Conservation (phyloP, 2,329 filamentous ascomycete genomes). For the Thielaviopsis euricoi region DNA sequence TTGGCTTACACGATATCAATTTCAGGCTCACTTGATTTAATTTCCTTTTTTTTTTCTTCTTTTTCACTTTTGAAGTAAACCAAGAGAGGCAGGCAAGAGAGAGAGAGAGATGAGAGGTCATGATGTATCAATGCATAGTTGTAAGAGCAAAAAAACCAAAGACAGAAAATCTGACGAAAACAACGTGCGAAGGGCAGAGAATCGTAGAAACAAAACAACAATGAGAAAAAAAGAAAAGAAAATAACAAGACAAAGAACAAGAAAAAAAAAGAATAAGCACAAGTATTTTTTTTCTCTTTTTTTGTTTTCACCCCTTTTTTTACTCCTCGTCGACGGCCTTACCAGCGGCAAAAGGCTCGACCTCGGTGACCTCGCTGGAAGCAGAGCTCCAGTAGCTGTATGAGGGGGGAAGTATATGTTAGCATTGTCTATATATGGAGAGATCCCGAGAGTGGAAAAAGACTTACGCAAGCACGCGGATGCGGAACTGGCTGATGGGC, state of each 20-base stretch:
- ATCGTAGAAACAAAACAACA: too few relatives aligned
- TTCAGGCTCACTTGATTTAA: too few relatives aligned
- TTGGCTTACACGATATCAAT: neutral
- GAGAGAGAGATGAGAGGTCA: neutral
- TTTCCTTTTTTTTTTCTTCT: too few relatives aligned
- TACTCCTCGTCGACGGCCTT: conserved; percentile 7
- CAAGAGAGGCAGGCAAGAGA: too few relatives aligned
- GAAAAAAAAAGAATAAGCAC: conserved; percentile 2
- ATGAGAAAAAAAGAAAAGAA: conserved; percentile 16
- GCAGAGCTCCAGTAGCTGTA: conserved; percentile 44
- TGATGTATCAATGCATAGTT: neutral
- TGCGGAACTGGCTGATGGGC: conserved; percentile 76
- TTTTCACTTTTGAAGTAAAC: too few relatives aligned
- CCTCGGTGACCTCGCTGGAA: conserved; percentile 41
- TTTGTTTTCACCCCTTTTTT: neutral
- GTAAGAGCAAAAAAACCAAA: too few relatives aligned
- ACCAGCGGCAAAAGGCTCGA: conserved; percentile 17
- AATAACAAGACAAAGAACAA: conserved; percentile 6
- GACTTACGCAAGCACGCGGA: conserved; percentile 57
- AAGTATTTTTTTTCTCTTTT: neutral
- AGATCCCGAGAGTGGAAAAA: neutral
- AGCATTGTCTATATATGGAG: neutral
- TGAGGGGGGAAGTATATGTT: conserved; percentile 9
- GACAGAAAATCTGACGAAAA: too few relatives aligned
- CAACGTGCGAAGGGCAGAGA: too few relatives aligned